Conservation (phyloP, 768 basidiomycete genomes). For the Sporobolomyces pararoseus region DNA sequence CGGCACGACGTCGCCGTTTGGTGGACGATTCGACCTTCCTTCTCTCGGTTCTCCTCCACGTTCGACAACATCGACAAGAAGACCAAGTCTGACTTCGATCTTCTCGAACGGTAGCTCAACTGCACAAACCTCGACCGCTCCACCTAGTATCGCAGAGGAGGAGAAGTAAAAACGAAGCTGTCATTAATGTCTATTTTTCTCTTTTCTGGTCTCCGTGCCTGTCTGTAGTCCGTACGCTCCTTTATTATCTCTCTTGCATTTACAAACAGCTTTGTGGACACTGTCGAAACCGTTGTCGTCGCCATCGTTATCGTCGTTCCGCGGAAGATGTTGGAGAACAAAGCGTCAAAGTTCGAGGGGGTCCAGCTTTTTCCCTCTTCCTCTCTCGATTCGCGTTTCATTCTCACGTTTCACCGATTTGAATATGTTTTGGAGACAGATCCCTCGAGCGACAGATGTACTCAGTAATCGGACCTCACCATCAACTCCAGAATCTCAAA, state of each 20-base stretch:
- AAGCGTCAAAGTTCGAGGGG: background rate
- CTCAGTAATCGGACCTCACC: background rate
- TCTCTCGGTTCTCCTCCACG: constrained; percentile 30
- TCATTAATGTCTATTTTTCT: background rate
- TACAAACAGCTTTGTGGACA: no score
- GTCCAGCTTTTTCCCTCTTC: background rate
- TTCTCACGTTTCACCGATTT: background rate
- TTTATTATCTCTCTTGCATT: background rate
- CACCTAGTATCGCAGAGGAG: constrained; percentile 32
- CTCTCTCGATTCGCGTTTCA: background rate
- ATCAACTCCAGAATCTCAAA: no score
- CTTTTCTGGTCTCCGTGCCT: background rate
- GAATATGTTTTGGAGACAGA: constrained; percentile 23
- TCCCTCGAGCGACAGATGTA: constrained; percentile 3
- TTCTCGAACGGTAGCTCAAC: constrained; percentile 27
- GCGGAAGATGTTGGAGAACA: background rate
- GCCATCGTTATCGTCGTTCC: no score
- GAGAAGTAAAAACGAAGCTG: background rate
- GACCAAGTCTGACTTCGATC: constrained; percentile 28
- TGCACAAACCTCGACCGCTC: constrained; percentile 23
- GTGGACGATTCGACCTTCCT: constrained; percentile 21
- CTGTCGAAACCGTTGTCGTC: no score
- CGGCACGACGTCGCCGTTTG: background rate
- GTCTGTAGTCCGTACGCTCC: background rate
- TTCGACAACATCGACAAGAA: constrained; percentile 10